Conservation (phyloP, 2,329 filamentous ascomycete species). For the Aspergillus quadrilineatus region DNA sequence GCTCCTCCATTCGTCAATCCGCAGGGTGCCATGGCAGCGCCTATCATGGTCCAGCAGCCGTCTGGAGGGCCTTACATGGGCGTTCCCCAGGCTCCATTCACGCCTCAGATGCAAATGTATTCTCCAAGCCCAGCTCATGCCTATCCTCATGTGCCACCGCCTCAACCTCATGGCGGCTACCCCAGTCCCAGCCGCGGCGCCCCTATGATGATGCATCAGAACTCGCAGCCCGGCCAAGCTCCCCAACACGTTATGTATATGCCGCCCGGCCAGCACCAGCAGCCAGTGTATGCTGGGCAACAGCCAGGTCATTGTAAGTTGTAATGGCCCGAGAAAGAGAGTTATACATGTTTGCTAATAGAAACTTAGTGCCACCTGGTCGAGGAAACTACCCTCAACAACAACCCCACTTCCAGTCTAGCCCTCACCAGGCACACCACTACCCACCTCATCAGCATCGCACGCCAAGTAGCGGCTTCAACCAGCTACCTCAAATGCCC, state of each 20-base stretch:
- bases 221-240: slow-evolving; percentile 84
- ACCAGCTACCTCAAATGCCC: slow-evolving; percentile 46
- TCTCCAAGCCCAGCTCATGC: slow-evolving; percentile 71
- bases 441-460: slow-evolving; percentile 60
- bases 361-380: slow-evolving; percentile 56
- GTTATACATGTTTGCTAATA: slow-evolving; percentile 39
- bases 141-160: slow-evolving; percentile 54
- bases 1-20: slow-evolving; percentile 70
- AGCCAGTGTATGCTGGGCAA: slow-evolving; percentile 69
- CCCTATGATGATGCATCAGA: slow-evolving; percentile 92
- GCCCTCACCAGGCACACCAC: slow-evolving; percentile 64
- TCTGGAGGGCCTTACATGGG: slow-evolving; percentile 69
- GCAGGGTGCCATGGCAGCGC: slow-evolving; percentile 69
- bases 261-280: slow-evolving; percentile 73
- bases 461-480: slow-evolving; percentile 56
- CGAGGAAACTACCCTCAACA: slow-evolving; percentile 60
- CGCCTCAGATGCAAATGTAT: slow-evolving; percentile 79
- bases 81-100: slow-evolving; percentile 65
- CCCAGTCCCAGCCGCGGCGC: slow-evolving; percentile 85
- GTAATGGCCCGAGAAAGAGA: slow-evolving; percentile 10
- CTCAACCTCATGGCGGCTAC: slow-evolving; percentile 67
- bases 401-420: slow-evolving; percentile 64
- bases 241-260: slow-evolving; percentile 68
- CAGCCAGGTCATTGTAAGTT: slow-evolving; percentile 73
- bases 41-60: slow-evolving; percentile 80